Evolutionary conservation across 345 rosid genomes (phyloP), one percentile per base, ranked within the genome.

Genomic region (Eucalyptus sp.): DNA sequence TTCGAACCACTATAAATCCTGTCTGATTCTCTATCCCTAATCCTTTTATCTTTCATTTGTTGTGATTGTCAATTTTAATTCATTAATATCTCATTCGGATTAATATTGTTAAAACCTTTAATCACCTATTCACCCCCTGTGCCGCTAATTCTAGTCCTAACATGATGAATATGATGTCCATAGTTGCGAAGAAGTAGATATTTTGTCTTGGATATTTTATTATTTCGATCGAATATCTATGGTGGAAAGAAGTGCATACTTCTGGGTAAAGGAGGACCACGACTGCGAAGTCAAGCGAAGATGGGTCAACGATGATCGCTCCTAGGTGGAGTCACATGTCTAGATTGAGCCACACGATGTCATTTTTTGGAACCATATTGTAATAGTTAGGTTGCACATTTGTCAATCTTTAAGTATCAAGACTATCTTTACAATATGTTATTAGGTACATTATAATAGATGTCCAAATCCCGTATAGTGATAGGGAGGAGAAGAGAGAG

Each of bases 391-490:
- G 46, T 37, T 18, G 83, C 14, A 46, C 83, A 17, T 71, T 62
- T 10, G 83, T 20, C 83, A 37, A 71, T n/a, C 29, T 56, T 56
- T 62, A 62, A 62, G 18, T 62, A 62, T 6, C 71, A 62, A 62
- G 37, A 62, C 17, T 33, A 62, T 62, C 71, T 29, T 6, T 29
- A 8, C 68, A 29, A 29, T 2, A 62, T 62, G 16, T 62, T 13
- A 2, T 62, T 13, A 62, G 1, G 16, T 52, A 52, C 10, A 52
- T 8, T 8, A 7, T 2, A 52, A 20, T 18, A 1, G 25, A 52
- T 20, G 58, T 52, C 10, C 58, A 20, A 52, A 20, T 2, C 58
- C 0, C 1, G 0, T 18, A 52, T 7, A 52, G 0, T 1, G 2
- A 52, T 0, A 0, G 1, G 20, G 10, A 1, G 58, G 5, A 52